Conservation (phyloP, 2,329 filamentous ascomycete genomes). For the Ophiostoma sp. region DNA sequence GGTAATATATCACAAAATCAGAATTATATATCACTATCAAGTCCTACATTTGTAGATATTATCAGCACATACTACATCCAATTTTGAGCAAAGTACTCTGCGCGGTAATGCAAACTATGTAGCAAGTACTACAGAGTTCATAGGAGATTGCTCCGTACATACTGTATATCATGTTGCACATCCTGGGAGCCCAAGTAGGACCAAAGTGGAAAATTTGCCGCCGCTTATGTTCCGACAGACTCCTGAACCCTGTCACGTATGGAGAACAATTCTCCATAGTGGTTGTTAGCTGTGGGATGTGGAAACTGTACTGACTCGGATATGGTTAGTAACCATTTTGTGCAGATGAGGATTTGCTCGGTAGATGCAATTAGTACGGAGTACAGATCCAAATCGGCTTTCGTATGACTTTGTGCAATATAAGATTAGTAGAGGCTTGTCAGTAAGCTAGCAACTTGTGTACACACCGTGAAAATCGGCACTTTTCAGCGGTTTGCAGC, state of each 20-base stretch:
- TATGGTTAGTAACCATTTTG: conserved; percentile 9
- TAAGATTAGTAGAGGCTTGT: background rate
- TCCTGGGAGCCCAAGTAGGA: background rate
- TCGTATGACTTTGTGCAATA: background rate
- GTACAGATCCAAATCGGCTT: background rate
- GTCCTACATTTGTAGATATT: too few species aligned
- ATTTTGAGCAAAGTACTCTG: background rate
- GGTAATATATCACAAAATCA: background rate
- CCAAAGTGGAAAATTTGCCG: background rate
- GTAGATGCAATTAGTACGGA: background rate
- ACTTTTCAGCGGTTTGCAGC: background rate
- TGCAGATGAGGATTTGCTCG: background rate
- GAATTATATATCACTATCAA: background rate
- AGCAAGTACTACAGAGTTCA: background rate
- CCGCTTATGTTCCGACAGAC: conserved; percentile 3
- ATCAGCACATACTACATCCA: background rate
- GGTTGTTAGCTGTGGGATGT: background rate
- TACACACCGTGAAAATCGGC: background rate
- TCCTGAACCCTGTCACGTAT: background rate
- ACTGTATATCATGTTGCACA: background rate
- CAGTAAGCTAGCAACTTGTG: background rate
- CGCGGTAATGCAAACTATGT: background rate
- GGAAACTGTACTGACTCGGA: background rate
- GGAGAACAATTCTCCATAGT: conserved; percentile 1
- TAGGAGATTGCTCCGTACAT: background rate